Percentiles rank a stretch among this genome's conserved stretches.
Conservation (phyloP, 108 stramenopile genomes). For the Schizochytrium sp. region DNA sequence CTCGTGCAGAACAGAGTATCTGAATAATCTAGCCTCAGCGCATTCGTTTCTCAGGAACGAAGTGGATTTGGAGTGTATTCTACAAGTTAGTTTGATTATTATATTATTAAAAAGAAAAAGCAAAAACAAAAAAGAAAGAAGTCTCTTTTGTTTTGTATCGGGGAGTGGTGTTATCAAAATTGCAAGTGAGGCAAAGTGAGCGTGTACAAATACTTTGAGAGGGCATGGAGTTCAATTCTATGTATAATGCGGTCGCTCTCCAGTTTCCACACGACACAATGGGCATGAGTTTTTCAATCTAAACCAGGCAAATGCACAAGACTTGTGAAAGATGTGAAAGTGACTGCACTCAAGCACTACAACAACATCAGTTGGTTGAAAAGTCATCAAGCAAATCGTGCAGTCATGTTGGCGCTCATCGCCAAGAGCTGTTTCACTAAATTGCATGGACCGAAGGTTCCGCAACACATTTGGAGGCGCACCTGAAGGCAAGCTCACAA, state of each 20-base stretch:
- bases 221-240: not conserved
- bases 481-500: not conserved
- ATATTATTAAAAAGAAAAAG: too few species aligned
- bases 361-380: not conserved
- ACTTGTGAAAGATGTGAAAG: not conserved
- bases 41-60: too few species aligned
- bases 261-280: not conserved
- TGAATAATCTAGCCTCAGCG: too few species aligned
- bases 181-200: not conserved
- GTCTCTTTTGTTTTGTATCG: too few species aligned
- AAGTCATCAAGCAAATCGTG: not conserved
- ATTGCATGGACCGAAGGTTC: not conserved
- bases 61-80: too few species aligned
- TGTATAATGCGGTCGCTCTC: not conserved
- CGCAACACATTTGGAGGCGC: slow-evolving; percentile 12
- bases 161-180: not conserved
- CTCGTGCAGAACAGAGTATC: too few species aligned
- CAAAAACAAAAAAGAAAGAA: too few species aligned
- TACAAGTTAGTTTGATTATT: too few species aligned
- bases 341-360: not conserved
- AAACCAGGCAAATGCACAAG: not conserved
- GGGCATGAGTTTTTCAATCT: not conserved
- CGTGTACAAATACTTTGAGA: not conserved
- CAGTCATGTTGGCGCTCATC: not conserved
- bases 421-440: not conserved